phyloP scores from a whole-genome alignment of 225 moss, liverwort and hornwort species.

The Straminergon stramineum region DNA sequence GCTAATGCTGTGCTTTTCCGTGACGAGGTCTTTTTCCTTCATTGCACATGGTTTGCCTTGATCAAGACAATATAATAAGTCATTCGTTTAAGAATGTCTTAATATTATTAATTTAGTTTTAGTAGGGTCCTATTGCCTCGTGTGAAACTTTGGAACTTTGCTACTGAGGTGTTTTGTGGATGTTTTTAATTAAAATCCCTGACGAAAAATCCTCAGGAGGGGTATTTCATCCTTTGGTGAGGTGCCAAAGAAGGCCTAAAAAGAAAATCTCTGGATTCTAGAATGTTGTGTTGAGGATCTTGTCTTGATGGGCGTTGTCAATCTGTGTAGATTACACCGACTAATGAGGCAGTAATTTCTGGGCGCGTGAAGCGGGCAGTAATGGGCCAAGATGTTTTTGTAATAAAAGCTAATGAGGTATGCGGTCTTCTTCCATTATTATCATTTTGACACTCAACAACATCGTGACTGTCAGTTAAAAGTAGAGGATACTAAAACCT shows the following conservation, averaged over 20 bases:
- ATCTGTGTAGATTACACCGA: constrained; percentile 21
- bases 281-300: not conserved
- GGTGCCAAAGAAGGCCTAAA: not conserved
- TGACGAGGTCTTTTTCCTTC: constrained; percentile 13
- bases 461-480: not conserved
- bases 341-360: constrained; percentile 20
- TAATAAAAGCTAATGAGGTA: constrained; percentile 28
- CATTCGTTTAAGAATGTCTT: not conserved
- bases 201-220: not conserved
- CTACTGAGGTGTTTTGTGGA: not conserved
- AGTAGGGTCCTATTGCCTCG: not conserved
- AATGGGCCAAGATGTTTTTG: constrained; percentile 40
- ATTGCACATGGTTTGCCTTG: not conserved
- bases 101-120: too few species aligned
- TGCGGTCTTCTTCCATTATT: not conserved
- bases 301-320: not conserved
- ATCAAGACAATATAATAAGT: not conserved
- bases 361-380: constrained; percentile 49
- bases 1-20: constrained; percentile 26
- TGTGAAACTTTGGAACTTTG: not conserved
- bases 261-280: not conserved
- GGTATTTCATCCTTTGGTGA: too few species aligned
- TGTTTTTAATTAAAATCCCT: not conserved
- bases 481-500: not conserved
- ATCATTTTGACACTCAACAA: not conserved